Conservation (phyloP, 2,329 filamentous ascomycete species). For the Cadophora sp. region DNA sequence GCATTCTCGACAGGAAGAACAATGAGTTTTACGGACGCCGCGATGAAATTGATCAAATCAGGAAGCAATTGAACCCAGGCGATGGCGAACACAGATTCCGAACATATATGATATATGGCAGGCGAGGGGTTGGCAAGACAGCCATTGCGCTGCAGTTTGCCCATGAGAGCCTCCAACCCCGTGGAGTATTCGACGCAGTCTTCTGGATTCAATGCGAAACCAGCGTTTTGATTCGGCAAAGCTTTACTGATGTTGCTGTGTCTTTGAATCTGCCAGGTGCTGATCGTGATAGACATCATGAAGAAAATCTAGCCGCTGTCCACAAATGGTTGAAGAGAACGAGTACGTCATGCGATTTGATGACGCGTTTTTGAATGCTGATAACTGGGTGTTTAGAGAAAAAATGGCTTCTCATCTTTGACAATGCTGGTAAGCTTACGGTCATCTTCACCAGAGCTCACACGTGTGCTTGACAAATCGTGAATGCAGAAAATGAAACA, state of each 20-base stretch:
- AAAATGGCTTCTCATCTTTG: conserved; percentile 33
- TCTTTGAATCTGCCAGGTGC: conserved; percentile 37
- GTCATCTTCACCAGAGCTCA: no score
- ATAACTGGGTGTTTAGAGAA: neutral
- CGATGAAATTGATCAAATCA: conserved; percentile 36
- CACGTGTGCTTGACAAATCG: no score
- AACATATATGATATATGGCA: conserved; percentile 40
- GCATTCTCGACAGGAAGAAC: conserved; percentile 10
- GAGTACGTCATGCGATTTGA: conserved; percentile 8
- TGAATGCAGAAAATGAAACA: neutral
- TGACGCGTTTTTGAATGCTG: neutral
- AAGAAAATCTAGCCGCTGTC: conserved; percentile 33
- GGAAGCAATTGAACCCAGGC: conserved; percentile 15
- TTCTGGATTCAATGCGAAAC: conserved; percentile 43
- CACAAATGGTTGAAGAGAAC: conserved; percentile 34
- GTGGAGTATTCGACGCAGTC: conserved; percentile 37
- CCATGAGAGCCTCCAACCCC: neutral
- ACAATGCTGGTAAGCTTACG: conserved; percentile 30
- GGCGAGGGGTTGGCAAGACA: conserved; percentile 40
- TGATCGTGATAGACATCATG: conserved; percentile 24
- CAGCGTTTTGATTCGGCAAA: conserved; percentile 37
- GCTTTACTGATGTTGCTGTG: conserved; percentile 41
- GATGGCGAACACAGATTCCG: conserved; percentile 15
- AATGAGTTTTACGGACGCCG: conserved; percentile 35
- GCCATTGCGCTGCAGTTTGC: conserved; percentile 38